These are phyloP conservation scores for Cetraspora pellucida DNA, from an alignment of 192 early-diverging fungal species.

Conservation along the genomic window DNA sequence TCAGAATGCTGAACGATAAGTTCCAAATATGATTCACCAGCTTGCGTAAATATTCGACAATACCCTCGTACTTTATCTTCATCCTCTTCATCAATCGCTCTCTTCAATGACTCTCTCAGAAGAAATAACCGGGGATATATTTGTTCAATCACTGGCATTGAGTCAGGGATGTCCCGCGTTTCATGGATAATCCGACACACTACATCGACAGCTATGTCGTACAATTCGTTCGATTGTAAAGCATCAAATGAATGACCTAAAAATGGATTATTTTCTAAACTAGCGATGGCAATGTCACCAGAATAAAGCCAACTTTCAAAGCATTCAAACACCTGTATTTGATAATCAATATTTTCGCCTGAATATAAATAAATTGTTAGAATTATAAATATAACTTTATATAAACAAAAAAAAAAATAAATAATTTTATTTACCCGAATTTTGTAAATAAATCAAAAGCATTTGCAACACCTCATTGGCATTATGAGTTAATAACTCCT, in stretches of 20 bases:
- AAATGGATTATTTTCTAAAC: conserved; percentile 66
- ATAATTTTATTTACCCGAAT: conserved; percentile 47
- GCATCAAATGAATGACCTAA: conserved; percentile 74
- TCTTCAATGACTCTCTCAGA: conserved; percentile 47
- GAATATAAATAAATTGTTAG: not conserved
- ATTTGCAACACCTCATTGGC: conserved; percentile 71
- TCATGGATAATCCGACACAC: conserved; percentile 80
- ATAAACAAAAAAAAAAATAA: no score
- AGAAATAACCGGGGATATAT: conserved; percentile 64
- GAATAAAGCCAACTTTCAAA: conserved; percentile 83
- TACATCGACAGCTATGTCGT: conserved; percentile 85
- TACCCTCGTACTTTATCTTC: conserved; percentile 83
- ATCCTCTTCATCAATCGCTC: conserved; percentile 60
- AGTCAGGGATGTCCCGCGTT: conserved; percentile 57
- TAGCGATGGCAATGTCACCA: conserved; percentile 71
- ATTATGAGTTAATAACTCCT: conserved; percentile 64
- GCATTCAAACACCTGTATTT: conserved; percentile 69
- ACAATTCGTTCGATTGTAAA: conserved; percentile 68
- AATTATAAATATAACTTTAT: not conserved
- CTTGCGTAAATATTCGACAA: conserved; percentile 87
- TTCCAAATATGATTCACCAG: conserved; percentile 82
- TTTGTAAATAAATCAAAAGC: conserved; percentile 70
- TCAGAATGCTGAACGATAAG: conserved; percentile 72
- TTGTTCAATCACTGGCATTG: conserved; percentile 58
- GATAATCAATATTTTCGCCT: conserved; percentile 60